Conservation (phyloP, 2,329 filamentous ascomycete genomes). For the Penicillium sp. region DNA sequence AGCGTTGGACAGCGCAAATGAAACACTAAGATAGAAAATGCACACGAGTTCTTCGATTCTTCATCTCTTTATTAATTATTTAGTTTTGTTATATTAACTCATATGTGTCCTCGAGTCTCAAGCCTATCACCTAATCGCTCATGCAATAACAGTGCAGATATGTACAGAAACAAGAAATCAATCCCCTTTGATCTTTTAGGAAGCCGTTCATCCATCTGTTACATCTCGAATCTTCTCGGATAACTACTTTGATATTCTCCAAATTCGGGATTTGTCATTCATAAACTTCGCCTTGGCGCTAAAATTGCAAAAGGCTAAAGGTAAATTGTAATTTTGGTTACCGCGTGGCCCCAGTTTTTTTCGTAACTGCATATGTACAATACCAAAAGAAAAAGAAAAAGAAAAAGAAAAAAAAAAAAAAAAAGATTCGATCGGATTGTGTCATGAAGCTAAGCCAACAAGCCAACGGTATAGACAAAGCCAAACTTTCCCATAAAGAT, state of each 20-base stretch:
- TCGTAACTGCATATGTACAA: slow-evolving; percentile 6
- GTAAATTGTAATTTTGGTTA: slow-evolving; percentile 6
- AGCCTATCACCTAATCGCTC: slow-evolving; percentile 14
- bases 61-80: slow-evolving; percentile 8
- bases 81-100: slow-evolving; percentile 12
- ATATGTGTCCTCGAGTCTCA: slow-evolving; percentile 13
- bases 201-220: not conserved
- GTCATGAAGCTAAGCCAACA: slow-evolving; percentile 7
- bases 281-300: not conserved
- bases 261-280: slow-evolving; percentile 14
- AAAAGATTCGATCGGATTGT: slow-evolving; percentile 2
- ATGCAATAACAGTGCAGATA: slow-evolving; percentile 15
- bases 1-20: slow-evolving; percentile 4
- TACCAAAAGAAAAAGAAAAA: not conserved
- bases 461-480: not conserved
- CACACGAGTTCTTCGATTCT: slow-evolving; percentile 8
- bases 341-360: slow-evolving; percentile 2
- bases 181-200: not conserved
- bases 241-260: slow-evolving; percentile 1
- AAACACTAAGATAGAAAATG: slow-evolving; percentile 15
- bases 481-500: slow-evolving; percentile 2
- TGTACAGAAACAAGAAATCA: not conserved
- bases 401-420: too few species aligned
- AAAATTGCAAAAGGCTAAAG: slow-evolving; percentile 10
- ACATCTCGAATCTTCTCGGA: not conserved